phyloP scores from a whole-genome alignment of 1,284 basidiomycete genomes.

The Neolentinus lepideus region DNA sequence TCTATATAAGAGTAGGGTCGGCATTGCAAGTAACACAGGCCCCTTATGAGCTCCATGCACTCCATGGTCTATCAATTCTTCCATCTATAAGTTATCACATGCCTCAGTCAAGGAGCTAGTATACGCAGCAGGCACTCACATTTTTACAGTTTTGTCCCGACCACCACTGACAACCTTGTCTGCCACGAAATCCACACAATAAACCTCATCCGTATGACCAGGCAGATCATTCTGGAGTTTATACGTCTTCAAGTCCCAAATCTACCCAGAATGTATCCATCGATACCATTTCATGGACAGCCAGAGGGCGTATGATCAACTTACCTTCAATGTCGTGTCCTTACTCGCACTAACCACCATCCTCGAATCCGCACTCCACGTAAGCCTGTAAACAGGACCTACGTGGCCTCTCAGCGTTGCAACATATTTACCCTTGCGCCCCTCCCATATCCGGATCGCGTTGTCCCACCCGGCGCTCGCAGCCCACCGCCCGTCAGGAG shows the following conservation, averaged over 20 bases:
- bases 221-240: slow-evolving; percentile 92
- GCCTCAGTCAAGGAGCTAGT: background rate
- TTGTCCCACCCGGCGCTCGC: slow-evolving; percentile 93
- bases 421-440: slow-evolving; percentile 87
- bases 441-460: slow-evolving; percentile 92
- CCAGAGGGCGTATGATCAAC: slow-evolving; percentile 16
- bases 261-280: slow-evolving; percentile 32
- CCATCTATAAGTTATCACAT: slow-evolving; percentile 24
- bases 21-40: too few relatives aligned
- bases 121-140: slow-evolving; percentile 33
- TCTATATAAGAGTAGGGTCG: too few relatives aligned
- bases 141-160: slow-evolving; percentile 64
- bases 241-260: slow-evolving; percentile 93
- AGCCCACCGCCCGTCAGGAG: slow-evolving; percentile 88
- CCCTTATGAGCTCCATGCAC: too few relatives aligned
- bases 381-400: slow-evolving; percentile 87
- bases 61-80: slow-evolving; percentile 22
- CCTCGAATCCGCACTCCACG: slow-evolving; percentile 93
- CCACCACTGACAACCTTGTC: slow-evolving; percentile 98
- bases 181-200: slow-evolving; percentile 97
- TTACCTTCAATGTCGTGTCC: slow-evolving; percentile 90
- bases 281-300: background rate
- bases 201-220: slow-evolving; percentile 96
- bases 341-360: slow-evolving; percentile 93
- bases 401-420: slow-evolving; percentile 92